Evolutionary conservation across 2,329 filamentous ascomycete genomes (phyloP), one percentile per base, ranked within the genome.

Genomic region (Pezicula neosporulosa): DNA sequence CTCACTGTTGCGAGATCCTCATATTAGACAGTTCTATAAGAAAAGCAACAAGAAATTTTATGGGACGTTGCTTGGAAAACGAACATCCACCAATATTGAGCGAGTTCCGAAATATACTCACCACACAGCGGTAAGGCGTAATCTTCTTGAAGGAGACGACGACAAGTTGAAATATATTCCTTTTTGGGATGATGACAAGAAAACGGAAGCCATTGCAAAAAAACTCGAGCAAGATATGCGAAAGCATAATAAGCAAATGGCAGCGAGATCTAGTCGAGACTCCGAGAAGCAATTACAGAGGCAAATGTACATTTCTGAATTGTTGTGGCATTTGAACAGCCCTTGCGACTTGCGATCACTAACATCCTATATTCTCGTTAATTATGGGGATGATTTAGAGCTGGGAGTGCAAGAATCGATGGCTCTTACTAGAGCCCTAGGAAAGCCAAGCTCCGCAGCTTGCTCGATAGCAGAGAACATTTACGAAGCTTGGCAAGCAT

Each of bases 111-210:
- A 65, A 63, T 37, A 56, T 63, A 18, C 48, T 63, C 1, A 52
- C 53, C 3, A 55, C 55, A 27, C 48, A 4, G 35, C 35, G 30
- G 30, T 45, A 21, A 36, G 21, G 24, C 19, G 44, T 2, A 42
- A 47, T 28, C 41, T 47, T 28, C 37, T 51, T 6, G 44, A 47
- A 39, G 48, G 37, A 13, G 63, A 65, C 51, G 56, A 60, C 39
- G 58, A 60, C 24, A 59, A 59, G 35, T 52, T 65, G 8, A 58
- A 56, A 39, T 65, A 57, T 38, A 50, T 62, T 30, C 61, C 62
- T 27, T 58, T 59, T 24, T 35, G 66, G 18, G 56, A 52, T 37
- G 54, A 48, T 8, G 44, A 57, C 24, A 33, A 44, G 10, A 47
- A 42, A 52, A 35, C 41, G 30, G 9, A 53, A 53, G 13, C 39